These are phyloP conservation scores for Stylosanthes scabra DNA, from an alignment of 331 rosid species.

Conservation along the genomic window DNA sequence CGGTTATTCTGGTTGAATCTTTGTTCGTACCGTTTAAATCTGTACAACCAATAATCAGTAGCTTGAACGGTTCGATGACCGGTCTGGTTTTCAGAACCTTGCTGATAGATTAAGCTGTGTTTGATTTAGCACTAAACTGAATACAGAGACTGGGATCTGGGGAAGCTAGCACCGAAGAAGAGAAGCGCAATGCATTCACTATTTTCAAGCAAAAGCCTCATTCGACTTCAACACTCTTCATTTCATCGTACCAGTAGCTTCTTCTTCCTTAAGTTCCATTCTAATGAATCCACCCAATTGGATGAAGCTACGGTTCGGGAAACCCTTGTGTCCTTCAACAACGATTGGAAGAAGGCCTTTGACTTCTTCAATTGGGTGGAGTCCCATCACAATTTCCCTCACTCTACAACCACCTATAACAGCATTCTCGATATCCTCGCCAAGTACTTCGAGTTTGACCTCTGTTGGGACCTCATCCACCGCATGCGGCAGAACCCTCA, in stretches of 20 bases:
- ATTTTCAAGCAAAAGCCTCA: slow-evolving; percentile 26
- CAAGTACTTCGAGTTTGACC: slow-evolving; percentile 80
- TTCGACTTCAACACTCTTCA: slow-evolving; percentile 7
- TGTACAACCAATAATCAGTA: too few relatives aligned
- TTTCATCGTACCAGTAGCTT: slow-evolving; percentile 21
- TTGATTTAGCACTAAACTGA: too few relatives aligned
- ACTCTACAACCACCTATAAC: slow-evolving; percentile 75
- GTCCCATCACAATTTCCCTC: slow-evolving; percentile 47
- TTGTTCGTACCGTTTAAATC: too few relatives aligned
- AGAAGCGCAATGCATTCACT: slow-evolving; percentile 41
- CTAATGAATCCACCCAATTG: slow-evolving; percentile 4
- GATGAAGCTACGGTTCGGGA: slow-evolving; percentile 56
- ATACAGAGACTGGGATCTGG: too few relatives aligned
- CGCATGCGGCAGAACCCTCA: slow-evolving; percentile 63
- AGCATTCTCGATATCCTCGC: slow-evolving; percentile 75
- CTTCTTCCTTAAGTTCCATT: slow-evolving; percentile 35
- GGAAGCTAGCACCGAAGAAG: background rate
- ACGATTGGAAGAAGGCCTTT: slow-evolving; percentile 81
- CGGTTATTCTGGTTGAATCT: too few relatives aligned
- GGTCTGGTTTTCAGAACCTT: too few relatives aligned
- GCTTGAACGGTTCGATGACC: too few relatives aligned
- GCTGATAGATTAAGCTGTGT: too few relatives aligned
- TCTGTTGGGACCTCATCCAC: slow-evolving; percentile 63
- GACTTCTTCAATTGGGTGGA: slow-evolving; percentile 85
- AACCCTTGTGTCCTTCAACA: slow-evolving; percentile 68